Evolutionary conservation across 2,329 filamentous ascomycete genomes (phyloP).

Genomic region (Paraphoma sp.): DNA sequence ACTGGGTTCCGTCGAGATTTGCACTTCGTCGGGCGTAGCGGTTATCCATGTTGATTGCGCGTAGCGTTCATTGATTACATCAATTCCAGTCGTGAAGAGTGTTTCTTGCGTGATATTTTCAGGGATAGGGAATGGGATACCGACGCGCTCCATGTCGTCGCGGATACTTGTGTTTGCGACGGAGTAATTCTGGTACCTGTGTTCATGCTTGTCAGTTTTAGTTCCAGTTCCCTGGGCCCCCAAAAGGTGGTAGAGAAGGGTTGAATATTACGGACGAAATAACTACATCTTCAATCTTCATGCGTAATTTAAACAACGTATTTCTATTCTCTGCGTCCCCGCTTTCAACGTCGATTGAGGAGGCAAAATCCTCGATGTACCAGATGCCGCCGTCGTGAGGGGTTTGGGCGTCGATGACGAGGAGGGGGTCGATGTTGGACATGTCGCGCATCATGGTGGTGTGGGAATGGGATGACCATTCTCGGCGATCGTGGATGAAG

Average conservation of each 20-base stretch:
- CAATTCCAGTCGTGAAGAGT: slow-evolving; percentile 1
- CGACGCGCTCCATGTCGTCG: slow-evolving; percentile 11
- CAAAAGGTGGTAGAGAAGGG: no score
- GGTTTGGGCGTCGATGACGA: slow-evolving; percentile 12
- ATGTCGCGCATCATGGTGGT: slow-evolving; percentile 4
- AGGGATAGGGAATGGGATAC: background rate
- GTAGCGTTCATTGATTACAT: background rate
- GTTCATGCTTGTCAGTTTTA: no score
- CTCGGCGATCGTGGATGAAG: slow-evolving; percentile 11
- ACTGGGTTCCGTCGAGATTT: slow-evolving; percentile 2
- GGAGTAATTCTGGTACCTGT: background rate
- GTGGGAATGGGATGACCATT: slow-evolving; percentile 4
- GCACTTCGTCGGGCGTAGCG: slow-evolving; percentile 10
- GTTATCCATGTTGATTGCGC: slow-evolving; percentile 5
- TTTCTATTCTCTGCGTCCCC: slow-evolving; percentile 11
- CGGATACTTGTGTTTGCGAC: slow-evolving; percentile 5
- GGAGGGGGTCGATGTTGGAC: slow-evolving; percentile 1
- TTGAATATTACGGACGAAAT: slow-evolving; percentile 5
- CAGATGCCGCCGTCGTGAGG: slow-evolving; percentile 8
- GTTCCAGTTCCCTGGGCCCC: no score
- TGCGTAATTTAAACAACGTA: slow-evolving; percentile 14
- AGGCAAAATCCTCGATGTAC: slow-evolving; percentile 13
- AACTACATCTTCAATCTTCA: slow-evolving; percentile 11
- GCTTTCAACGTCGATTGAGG: slow-evolving; percentile 9
- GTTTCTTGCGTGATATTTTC: slow-evolving; percentile 5